Percentiles rank a stretch among this genome's conserved stretches.
Evolutionary conservation across 352 stramenopile genomes (phyloP).

Genomic region (Globisporangium mamillatum): DNA sequence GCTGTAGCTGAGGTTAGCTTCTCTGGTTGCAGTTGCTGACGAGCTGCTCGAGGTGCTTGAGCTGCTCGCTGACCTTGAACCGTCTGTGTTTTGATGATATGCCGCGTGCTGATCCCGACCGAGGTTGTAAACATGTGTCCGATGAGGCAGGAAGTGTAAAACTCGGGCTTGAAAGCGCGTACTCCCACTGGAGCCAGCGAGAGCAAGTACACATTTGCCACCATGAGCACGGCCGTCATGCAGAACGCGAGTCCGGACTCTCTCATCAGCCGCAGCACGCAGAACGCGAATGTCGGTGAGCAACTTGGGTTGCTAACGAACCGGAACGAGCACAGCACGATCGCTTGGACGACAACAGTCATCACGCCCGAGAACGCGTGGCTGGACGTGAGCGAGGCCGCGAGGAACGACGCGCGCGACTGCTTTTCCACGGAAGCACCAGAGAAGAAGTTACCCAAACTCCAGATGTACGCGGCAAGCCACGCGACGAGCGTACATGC

Average conservation of each 20-base stretch:
- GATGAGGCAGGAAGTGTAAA: not conserved
- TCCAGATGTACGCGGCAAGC: slow-evolving; percentile 25
- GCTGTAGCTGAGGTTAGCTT: not conserved
- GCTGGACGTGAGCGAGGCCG: slow-evolving; percentile 9
- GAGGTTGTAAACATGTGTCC: slow-evolving; percentile 4
- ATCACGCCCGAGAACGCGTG: not conserved
- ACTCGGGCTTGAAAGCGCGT: not conserved
- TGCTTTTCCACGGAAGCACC: slow-evolving; percentile 21
- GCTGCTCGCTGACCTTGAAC: not conserved
- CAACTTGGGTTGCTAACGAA: not conserved
- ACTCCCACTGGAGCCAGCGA: not conserved
- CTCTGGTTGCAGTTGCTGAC: not conserved
- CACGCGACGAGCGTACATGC: slow-evolving; percentile 22
- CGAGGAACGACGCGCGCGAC: slow-evolving; percentile 21
- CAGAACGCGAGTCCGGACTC: not conserved
- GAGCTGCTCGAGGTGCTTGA: not conserved
- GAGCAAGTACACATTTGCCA: not conserved
- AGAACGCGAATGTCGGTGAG: not conserved
- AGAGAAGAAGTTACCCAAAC: slow-evolving; percentile 22
- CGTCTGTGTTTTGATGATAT: slow-evolving; percentile 11
- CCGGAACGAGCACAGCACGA: slow-evolving; percentile 6
- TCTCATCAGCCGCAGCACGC: not conserved
- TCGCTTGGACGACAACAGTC: not conserved
- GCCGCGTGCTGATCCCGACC: slow-evolving; percentile 2
- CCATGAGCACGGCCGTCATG: slow-evolving; percentile 3